Evolutionary conservation across 805 yeast genomes (phyloP).

Genomic region (Candida bentonensis): DNA sequence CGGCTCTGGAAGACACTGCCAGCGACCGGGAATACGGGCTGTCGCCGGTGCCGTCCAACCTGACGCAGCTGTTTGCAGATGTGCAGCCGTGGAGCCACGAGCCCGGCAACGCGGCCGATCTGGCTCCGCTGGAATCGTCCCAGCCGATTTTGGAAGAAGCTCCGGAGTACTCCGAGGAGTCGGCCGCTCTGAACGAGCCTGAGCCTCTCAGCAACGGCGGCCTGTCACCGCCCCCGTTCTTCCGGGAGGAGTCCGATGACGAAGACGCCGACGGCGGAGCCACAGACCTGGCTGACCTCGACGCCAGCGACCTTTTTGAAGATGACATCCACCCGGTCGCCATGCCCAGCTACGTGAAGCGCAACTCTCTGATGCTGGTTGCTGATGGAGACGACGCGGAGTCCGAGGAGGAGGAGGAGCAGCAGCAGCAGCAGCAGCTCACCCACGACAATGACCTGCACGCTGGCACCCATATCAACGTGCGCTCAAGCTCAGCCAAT

Average conservation of each 20-base stretch:
- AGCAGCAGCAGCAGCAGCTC: neutral
- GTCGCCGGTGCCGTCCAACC: neutral
- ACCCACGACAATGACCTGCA: neutral
- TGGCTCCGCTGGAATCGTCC: neutral
- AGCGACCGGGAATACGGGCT: no score
- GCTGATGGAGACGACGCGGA: no score
- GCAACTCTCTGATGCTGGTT: neutral
- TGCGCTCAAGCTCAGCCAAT: neutral
- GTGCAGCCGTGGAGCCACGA: neutral
- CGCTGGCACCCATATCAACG: neutral
- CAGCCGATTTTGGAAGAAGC: neutral
- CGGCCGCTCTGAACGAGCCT: neutral
- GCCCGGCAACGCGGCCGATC: neutral
- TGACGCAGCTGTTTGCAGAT: neutral
- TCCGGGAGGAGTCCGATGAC: constrained; percentile 5
- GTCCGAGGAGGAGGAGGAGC: neutral
- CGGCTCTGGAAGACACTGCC: neutral
- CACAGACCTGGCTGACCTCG: constrained; percentile 21
- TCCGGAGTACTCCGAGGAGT: neutral
- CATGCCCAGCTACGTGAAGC: neutral
- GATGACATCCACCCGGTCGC: constrained; percentile 23
- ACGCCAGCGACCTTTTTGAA: constrained; percentile 20
- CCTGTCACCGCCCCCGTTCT: neutral
- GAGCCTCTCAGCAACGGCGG: neutral
- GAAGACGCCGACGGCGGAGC: constrained; percentile 24